Conservation (phyloP, 2,329 filamentous ascomycete species). For the Drechslerella coelobrocha region DNA sequence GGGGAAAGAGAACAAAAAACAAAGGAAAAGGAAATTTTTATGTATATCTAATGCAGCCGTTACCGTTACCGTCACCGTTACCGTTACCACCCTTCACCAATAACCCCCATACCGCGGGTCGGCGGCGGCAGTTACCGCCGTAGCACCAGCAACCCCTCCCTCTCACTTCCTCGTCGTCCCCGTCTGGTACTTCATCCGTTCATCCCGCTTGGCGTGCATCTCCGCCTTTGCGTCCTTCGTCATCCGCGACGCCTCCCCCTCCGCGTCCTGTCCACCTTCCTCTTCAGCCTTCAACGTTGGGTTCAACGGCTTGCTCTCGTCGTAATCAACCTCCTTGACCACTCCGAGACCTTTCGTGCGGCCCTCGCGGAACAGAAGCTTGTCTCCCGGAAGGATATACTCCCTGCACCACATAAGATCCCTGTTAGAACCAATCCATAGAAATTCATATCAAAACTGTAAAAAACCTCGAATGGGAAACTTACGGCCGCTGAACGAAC, state of each 20-base stretch:
- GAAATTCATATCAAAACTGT: not conserved
- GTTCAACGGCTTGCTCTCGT: constrained; percentile 62
- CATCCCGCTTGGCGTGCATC: constrained; percentile 31
- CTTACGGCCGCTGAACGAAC: constrained; percentile 81
- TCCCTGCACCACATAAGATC: constrained; percentile 61
- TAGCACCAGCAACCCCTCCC: not conserved
- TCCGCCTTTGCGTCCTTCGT: constrained; percentile 38
- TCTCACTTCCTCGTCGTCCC: constrained; percentile 21
- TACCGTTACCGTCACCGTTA: too few relatives aligned
- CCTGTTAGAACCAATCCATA: not conserved
- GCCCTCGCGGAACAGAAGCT: constrained; percentile 90
- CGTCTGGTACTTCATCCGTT: constrained; percentile 51
- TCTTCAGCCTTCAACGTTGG: constrained; percentile 35
- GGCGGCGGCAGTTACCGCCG: not conserved
- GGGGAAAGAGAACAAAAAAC: not conserved
- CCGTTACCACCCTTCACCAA: too few relatives aligned
- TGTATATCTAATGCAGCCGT: too few relatives aligned
- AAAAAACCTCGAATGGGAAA: not conserved
- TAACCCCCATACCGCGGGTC: not conserved
- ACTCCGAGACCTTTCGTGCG: constrained; percentile 94
- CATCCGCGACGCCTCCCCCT: constrained; percentile 27
- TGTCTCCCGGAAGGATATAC: constrained; percentile 85
- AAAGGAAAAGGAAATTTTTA: not conserved
- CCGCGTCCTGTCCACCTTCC: constrained; percentile 3
- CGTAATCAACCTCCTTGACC: constrained; percentile 89